Base-by-base conservation (phyloP, 345 rosid species). In the Chamaenerion angustifolium region DNA sequence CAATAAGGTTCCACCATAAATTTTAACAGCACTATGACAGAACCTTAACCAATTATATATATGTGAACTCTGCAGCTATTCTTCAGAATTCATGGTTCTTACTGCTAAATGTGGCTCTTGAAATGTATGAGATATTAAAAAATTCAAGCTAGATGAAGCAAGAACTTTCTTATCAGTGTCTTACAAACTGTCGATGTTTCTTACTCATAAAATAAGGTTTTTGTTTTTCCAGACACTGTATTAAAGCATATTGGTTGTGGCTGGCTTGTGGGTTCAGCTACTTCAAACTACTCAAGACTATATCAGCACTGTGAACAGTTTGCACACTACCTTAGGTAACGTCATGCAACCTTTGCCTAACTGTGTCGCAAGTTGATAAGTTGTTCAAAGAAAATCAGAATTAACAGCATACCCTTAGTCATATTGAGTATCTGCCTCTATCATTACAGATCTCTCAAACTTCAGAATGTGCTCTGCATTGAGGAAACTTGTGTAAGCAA, bases 401-500 rank as follows among this genome's bases (percentile, higher is more conserved):
- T 7, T 31, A 31, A 31, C 37, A 31, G 5, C 37, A 31, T 8
- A 31, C 37, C 5, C 37, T 31, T 5, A 31, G 37, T 31, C 37
- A 31, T 31, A 31, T 31, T 31, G 7, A 31, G 37, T 31, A 31
- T 31, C 5, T 31, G 37, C 37, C 8, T 31, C 62, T 62, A 56
- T 48, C 59, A 62, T 45, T 64, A 73, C 89, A 86, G 96, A 72
- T 75, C 56, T 59, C 59, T 90, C 70, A 76, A 88, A 68, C 95
- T 90, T 78, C 87, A 65, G 62, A 83, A 62, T 78, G 94, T 80
- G 40, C 70, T 81, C 42, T 83, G 90, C 63, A 68, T 64, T 60
- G 55, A 70, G 43, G 96, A 90, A 75, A 71, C 80, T 52, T 75
- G 78, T 63, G 96, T 90, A 83, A 71, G 90, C 67, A 61, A 49